Conservation (phyloP, 1,139 yeast species). For the Yamadazyma atmosphaerica region DNA sequence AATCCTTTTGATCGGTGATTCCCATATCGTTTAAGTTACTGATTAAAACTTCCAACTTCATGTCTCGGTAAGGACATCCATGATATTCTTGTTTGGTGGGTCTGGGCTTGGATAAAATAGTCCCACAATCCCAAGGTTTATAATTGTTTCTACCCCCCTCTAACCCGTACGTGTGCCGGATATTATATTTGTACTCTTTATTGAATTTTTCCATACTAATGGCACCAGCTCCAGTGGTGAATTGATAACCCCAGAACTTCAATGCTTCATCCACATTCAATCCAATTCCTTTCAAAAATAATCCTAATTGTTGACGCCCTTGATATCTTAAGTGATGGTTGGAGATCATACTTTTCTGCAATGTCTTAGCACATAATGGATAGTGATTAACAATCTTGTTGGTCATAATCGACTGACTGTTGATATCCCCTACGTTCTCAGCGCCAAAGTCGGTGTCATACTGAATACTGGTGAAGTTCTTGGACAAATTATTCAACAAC, state of each 20-base stretch:
- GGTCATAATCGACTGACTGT: constrained; percentile 60
- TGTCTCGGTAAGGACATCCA: constrained; percentile 91
- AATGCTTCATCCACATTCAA: constrained; percentile 84
- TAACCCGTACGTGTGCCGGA: constrained; percentile 86
- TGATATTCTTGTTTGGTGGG: constrained; percentile 76
- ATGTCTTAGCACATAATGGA: constrained; percentile 79
- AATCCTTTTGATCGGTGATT: constrained; percentile 59
- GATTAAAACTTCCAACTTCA: constrained; percentile 60
- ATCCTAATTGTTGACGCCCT: constrained; percentile 83
- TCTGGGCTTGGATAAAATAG: constrained; percentile 69
- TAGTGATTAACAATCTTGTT: constrained; percentile 60
- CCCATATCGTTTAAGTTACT: constrained; percentile 66
- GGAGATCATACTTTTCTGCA: constrained; percentile 60
- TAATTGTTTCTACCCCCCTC: constrained; percentile 89
- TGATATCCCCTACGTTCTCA: constrained; percentile 51
- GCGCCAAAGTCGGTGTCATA: constrained; percentile 36
- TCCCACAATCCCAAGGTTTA: constrained; percentile 82
- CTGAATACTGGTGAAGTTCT: constrained; percentile 66
- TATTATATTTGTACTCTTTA: constrained; percentile 84
- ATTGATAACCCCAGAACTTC: constrained; percentile 78
- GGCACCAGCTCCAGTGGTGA: constrained; percentile 46
- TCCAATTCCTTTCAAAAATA: constrained; percentile 89
- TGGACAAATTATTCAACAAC: constrained; percentile 72
- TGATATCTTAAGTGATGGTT: constrained; percentile 75
- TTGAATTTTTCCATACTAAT: constrained; percentile 74